These are phyloP conservation scores for Kandelia obovata DNA, from an alignment of 345 rosid genomes.

Conservation along the genomic window DNA sequence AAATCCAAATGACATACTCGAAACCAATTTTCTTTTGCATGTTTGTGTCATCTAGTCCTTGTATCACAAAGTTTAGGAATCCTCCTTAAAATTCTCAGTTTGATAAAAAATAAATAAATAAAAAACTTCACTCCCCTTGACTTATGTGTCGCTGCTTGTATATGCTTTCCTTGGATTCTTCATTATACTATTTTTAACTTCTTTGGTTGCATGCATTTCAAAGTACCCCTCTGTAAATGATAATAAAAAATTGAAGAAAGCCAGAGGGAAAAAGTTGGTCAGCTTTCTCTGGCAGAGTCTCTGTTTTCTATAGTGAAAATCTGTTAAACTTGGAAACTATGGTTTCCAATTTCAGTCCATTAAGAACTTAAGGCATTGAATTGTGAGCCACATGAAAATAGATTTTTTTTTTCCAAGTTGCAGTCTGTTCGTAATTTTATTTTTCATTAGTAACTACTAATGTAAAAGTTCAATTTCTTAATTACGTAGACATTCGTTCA, in stretches of 20 bases:
- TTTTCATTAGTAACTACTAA: neutral
- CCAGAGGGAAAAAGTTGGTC: conserved; percentile 12
- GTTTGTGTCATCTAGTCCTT: conserved; percentile 57
- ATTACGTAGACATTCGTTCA: too few relatives aligned
- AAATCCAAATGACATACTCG: conserved; percentile 34
- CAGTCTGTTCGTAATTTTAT: neutral
- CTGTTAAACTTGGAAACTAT: conserved; percentile 13
- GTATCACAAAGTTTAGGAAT: conserved; percentile 56
- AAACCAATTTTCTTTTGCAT: conserved; percentile 8
- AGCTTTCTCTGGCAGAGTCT: conserved; percentile 26
- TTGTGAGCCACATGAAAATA: neutral
- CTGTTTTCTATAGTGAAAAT: conserved; percentile 21
- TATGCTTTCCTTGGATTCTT: conserved; percentile 61
- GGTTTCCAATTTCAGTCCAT: too few relatives aligned
- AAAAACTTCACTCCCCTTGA: conserved; percentile 30
- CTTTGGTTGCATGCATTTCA: conserved; percentile 19
- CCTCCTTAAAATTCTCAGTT: conserved; percentile 46
- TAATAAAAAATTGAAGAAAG: neutral
- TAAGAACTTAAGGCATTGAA: neutral
- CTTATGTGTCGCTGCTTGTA: conserved; percentile 42
- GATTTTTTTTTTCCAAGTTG: neutral
- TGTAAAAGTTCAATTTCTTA: too few relatives aligned
- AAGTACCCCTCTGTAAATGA: conserved; percentile 11
- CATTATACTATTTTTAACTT: conserved; percentile 26
- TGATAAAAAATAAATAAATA: neutral